Evolutionary conservation across 2,329 filamentous ascomycete genomes (phyloP), one percentile per base, ranked within the genome.

Genomic region (Plectosphaerella plurivora): DNA sequence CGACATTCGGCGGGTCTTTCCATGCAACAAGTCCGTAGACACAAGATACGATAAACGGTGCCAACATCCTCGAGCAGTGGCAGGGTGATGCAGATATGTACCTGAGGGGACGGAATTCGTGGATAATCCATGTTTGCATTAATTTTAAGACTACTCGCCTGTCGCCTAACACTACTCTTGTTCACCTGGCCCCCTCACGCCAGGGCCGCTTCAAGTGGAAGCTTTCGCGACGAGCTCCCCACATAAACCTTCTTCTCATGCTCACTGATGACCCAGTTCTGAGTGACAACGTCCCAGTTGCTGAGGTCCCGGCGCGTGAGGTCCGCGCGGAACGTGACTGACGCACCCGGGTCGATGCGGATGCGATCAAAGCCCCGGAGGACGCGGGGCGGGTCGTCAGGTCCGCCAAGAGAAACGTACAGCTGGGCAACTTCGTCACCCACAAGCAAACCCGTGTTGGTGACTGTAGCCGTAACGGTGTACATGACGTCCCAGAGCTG

Each of bases 311-410:
- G 84, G 39, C 92, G 81, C 6, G 85, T 91, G 51, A 97, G 70
- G 15, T 84, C 79, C 0, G 82, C 84, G 1, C 68, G 76, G 74
- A 94, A 95, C 2, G 77, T 81, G 4, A 73, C 76, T 49, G 78
- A 83, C 68, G 83, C 68, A n/a, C 89, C 90, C 0, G 89, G 79
- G 4, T 80, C 75, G 57, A 97, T 84, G 48, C 76, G 78, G 53
- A 96, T 69, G 46, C 90, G 83, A 53, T 95, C 89, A 63, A 97
- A 97, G 45, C 86, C 86, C 55, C 93, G 86, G 14, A 97, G 83
- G 3, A 84, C 76, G 24, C 78, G 72, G 3, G 74, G 69, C 3
- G 84, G 81, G 63, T 97, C 88, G 37, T 86, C 78, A 1, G 87
- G 79, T 0, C 90, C 91, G 48, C 92, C 93, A 3, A 95, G 87